Base-by-base conservation (phyloP, 1,284 basidiomycete genomes). In the Grifola frondosa region DNA sequence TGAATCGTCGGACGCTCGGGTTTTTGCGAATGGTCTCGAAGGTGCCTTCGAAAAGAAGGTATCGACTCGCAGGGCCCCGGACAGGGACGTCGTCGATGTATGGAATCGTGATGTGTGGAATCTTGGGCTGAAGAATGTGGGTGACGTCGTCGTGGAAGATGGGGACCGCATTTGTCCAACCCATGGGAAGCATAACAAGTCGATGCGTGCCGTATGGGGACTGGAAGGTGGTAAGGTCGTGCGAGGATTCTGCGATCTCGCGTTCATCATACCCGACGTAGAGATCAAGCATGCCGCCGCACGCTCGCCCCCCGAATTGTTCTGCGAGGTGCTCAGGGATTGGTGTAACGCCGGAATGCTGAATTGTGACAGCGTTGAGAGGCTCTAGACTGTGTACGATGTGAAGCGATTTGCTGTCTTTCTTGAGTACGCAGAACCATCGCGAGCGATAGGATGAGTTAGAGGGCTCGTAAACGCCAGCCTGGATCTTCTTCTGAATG, bases 361-460 rank as follows among this genome's bases (percentile, higher is more conserved):
- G 40, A 23, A 70, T 66, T 0, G 59, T 64, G 31, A 69, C 58
- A 0, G 56, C 55, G 34, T 69, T 70, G 6, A 67, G 56, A 0
- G 60, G 60, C 38, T 68, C 53, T 1, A 68, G 57, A 22, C 51
- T 49, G 37, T 68, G 65, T 0, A 69, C 65, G 2, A 66, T 32
- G 0, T 61, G 54, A 0, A 72, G 56, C 0, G 53, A 58, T 29
- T 62, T 63, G 6, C 66, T 61, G 42, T 65, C 59, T 38, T 70
- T 72, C 56, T 72, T 71, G 8, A 64, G 30, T 1, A 71, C 63
- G 30, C 60, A 64, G 38, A 73, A 74, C 68, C 69, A 71, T 8
- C 59, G 44, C 0, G 65, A 70, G 0, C 63, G 46, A 42, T 73
- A 72, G 0, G 66, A 64, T 0, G 66, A 67, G 31, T 65, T 64